These are phyloP conservation scores for Fusarium goolgardi DNA, from an alignment of 2,329 filamentous ascomycete species.

Conservation along the genomic window DNA sequence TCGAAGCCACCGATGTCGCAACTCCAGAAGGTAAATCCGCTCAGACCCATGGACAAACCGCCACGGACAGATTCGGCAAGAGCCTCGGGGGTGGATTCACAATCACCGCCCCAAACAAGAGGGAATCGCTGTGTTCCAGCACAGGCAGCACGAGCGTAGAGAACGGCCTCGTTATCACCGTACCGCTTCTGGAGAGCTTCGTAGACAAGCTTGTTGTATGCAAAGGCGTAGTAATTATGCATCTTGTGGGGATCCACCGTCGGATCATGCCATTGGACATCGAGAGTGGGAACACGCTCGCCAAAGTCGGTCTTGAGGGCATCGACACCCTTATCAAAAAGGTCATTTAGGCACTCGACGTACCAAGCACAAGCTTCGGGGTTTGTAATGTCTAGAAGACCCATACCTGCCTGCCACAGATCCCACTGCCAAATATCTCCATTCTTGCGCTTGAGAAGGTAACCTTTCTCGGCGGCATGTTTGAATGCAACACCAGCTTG, in stretches of 20 bases:
- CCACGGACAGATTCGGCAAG: conserved; percentile 78
- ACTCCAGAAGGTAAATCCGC: conserved; percentile 75
- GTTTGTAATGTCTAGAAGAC: conserved; percentile 79
- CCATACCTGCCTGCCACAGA: conserved; percentile 82
- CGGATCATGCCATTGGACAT: conserved; percentile 73
- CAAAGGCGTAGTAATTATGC: conserved; percentile 82
- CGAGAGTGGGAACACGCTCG: conserved; percentile 74
- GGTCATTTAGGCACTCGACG: conserved; percentile 66
- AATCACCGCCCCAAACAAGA: conserved; percentile 79
- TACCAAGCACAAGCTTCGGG: conserved; percentile 76
- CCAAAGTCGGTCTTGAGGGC: conserved; percentile 82
- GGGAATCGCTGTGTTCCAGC: conserved; percentile 78
- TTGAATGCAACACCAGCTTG: conserved; percentile 75
- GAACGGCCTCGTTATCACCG: conserved; percentile 66
- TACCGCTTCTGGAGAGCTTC: conserved; percentile 69
- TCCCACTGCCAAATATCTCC: conserved; percentile 82
- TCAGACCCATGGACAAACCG: conserved; percentile 71
- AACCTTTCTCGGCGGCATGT: conserved; percentile 72
- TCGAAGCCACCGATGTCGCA: conserved; percentile 80
- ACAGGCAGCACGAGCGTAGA: conserved; percentile 74
- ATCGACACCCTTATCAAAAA: conserved; percentile 77
- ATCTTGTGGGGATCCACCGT: conserved; percentile 71
- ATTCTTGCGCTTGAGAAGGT: conserved; percentile 75
- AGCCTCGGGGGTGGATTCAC: conserved; percentile 77
- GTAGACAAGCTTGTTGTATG: conserved; percentile 78